Evolutionary conservation across 768 basidiomycete genomes (phyloP).

Genomic region (Terana coerulea): DNA sequence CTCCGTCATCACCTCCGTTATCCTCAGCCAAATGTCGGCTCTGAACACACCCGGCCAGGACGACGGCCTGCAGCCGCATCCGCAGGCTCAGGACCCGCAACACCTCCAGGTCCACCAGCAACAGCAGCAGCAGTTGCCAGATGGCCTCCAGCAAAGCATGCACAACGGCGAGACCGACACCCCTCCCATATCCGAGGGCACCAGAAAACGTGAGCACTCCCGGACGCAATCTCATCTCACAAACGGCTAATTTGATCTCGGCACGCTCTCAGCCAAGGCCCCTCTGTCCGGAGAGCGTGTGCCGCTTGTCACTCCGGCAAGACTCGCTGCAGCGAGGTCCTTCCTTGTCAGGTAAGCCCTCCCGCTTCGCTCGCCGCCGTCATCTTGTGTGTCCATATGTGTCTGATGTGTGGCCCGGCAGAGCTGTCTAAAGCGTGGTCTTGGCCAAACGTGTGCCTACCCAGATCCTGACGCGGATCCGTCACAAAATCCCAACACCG

Average conservation of each 20-base stretch:
- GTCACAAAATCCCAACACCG: conserved; percentile 21
- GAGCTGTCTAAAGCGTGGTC: conserved; percentile 81
- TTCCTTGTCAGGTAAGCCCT: conserved; percentile 69
- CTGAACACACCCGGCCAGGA: conserved; percentile 69
- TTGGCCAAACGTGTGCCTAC: conserved; percentile 67
- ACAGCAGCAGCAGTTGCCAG: conserved; percentile 18
- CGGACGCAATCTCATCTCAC: not conserved
- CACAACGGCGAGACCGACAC: conserved; percentile 20
- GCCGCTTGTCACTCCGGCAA: conserved; percentile 81
- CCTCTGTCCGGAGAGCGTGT: conserved; percentile 78
- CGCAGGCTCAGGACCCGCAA: conserved; percentile 49
- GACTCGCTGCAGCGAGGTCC: conserved; percentile 76
- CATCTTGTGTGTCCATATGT: conserved; percentile 1
- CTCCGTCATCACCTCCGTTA: conserved; percentile 36
- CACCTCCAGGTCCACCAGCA: conserved; percentile 42
- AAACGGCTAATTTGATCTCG: conserved; percentile 17
- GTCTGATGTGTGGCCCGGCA: conserved; percentile 24
- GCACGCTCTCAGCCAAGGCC: conserved; percentile 55
- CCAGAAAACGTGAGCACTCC: conserved; percentile 57
- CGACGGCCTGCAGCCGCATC: conserved; percentile 27
- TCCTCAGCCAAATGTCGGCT: conserved; percentile 53
- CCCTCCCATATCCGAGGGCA: conserved; percentile 24
- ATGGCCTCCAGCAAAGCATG: conserved; percentile 34
- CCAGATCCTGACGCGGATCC: conserved; percentile 62
- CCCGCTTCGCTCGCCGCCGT: conserved; percentile 11